phyloP scores from a whole-genome alignment of 2,329 filamentous ascomycete genomes.

The Colletotrichum sp. region DNA sequence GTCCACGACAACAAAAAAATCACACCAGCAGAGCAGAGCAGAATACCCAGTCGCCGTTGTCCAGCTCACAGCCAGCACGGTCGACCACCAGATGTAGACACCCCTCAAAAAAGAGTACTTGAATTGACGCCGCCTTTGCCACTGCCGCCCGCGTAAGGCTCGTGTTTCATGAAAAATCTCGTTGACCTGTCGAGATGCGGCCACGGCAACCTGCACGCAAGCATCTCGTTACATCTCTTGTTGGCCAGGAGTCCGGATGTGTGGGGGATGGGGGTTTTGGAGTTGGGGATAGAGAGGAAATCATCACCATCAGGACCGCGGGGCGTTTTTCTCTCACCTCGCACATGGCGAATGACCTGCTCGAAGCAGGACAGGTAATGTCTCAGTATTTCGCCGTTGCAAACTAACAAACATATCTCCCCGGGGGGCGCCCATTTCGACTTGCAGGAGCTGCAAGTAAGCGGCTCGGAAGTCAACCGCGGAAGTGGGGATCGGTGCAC shows the following conservation, averaged over 20 bases:
- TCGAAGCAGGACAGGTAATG: background rate
- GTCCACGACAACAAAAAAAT: background rate
- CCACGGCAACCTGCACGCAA: slow-evolving; percentile 7
- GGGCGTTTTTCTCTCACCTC: background rate
- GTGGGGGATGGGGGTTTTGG: background rate
- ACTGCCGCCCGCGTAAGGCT: slow-evolving; percentile 20
- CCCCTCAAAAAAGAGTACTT: background rate
- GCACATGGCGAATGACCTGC: background rate
- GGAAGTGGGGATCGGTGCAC: slow-evolving; percentile 1
- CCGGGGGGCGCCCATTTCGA: background rate
- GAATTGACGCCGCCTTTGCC: slow-evolving; percentile 6
- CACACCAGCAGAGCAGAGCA: background rate
- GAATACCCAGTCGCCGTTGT: slow-evolving; percentile 12
- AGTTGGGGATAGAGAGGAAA: background rate
- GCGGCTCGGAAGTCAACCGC: slow-evolving; percentile 12
- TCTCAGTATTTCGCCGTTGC: slow-evolving; percentile 11
- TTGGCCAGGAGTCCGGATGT: slow-evolving; percentile 1
- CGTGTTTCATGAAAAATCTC: slow-evolving; percentile 16
- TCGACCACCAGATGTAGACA: slow-evolving; percentile 11
- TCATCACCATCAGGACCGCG: background rate
- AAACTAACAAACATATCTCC: background rate
- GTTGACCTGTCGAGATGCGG: slow-evolving; percentile 8
- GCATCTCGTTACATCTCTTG: background rate
- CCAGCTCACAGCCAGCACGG: background rate
- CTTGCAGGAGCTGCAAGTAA: slow-evolving; percentile 5